These are phyloP conservation scores for Populus davidiana DNA, from an alignment of 345 rosid species.

Conservation along the genomic window DNA sequence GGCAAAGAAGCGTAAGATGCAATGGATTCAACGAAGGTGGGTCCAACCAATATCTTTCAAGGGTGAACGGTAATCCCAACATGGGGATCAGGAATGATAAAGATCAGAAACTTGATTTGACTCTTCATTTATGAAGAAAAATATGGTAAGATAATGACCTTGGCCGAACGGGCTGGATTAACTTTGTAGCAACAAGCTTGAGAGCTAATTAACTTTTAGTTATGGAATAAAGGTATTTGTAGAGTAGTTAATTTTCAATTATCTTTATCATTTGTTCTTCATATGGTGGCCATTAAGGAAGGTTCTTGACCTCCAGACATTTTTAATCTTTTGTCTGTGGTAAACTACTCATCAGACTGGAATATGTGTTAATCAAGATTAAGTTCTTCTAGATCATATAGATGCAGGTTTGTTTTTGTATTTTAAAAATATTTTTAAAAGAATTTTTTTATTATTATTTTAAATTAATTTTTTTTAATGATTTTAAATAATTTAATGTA, in stretches of 20 bases:
- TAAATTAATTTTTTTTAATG: no score
- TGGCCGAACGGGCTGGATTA: neutral
- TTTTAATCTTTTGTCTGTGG: no score
- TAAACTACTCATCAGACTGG: no score
- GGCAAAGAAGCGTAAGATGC: constrained; percentile 43
- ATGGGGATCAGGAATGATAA: constrained; percentile 20
- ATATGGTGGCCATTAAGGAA: no score
- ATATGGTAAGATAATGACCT: neutral
- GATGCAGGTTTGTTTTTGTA: no score
- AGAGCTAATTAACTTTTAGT: neutral
- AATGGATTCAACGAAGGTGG: constrained; percentile 12
- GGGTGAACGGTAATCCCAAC: constrained; percentile 18
- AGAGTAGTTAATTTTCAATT: neutral
- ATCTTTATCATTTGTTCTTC: no score
- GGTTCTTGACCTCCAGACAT: no score
- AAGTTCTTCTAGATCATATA: no score
- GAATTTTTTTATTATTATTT: no score
- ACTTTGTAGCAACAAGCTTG: neutral
- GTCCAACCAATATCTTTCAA: constrained; percentile 1
- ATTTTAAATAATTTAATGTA: no score
- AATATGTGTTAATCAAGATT: no score
- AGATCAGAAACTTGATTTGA: constrained; percentile 63
- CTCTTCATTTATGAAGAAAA: constrained; percentile 69
- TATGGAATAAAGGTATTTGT: neutral
- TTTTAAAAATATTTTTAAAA: no score